Evolutionary conservation across 192 early-diverging fungal species (phyloP), one percentile per base, ranked within the genome.

Genomic region (Backusella westeae): DNA sequence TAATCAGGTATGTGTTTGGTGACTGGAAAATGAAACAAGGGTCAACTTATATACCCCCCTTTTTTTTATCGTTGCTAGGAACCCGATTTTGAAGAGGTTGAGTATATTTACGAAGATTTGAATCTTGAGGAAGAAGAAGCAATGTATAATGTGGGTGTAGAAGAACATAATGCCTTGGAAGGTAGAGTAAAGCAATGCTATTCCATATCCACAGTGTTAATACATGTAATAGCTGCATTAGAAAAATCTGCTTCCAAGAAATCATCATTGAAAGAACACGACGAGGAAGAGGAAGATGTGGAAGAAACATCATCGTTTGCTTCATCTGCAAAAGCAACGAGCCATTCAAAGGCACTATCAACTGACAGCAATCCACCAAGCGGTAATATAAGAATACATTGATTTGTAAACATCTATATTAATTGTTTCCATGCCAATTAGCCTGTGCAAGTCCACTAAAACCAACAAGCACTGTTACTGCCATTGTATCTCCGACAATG

Each of bases 1-100:
- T 74, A 97, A 97, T 86, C 90, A 93, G 84, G 88, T 82, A 56
- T 19, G 32, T 41, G 19, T 67, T 32, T n/a, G 5, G 15, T 0
- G 46, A 49, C 46, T 49, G 46, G 15, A 44, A 44, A 44, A 44
- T 17, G 14, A 44, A 44, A 5, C 38, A 39, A 44, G 2, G 2
- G 32, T 44, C 42, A 19, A 5, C 15, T 44, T 6, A 44, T 17
- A 44, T 14, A 0, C 15, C 12, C 8, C 8, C 38, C 8, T 6
- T 49, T 17, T 52, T 26, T 10, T 26, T 2, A 72, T n/a, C 34
- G 5, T 44, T 4, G 1, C 15, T 76, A 85, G 78, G 94, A 97
- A 36, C 93, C 92, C 23, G 95, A 96, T 74, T 98, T 96, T 87
- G 90, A 93, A 36, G 98, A 99, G 80, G 91, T 98, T 77, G 95